These are phyloP conservation scores for Lasiodiplodia citricola DNA, from an alignment of 2,329 filamentous ascomycete species.

Conservation along the genomic window DNA sequence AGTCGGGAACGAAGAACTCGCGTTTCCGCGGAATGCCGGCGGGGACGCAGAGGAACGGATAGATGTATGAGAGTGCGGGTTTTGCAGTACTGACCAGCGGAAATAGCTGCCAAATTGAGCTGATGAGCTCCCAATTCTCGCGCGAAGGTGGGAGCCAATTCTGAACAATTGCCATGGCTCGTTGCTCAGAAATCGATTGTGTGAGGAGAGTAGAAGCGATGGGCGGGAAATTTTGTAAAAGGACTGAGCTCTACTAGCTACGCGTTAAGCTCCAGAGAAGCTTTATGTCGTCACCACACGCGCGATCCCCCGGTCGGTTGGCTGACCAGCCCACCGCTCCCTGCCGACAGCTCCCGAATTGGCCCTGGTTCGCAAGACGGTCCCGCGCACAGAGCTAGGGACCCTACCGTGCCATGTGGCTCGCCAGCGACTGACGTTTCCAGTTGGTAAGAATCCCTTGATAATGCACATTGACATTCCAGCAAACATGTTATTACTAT, in stretches of 20 bases:
- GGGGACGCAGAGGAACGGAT: not conserved
- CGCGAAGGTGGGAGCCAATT: constrained; percentile 55
- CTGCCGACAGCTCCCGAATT: not conserved
- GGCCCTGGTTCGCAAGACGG: not conserved
- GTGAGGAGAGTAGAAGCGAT: not conserved
- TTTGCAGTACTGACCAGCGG: constrained; percentile 48
- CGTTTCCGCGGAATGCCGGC: not conserved
- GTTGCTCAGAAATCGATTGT: not conserved
- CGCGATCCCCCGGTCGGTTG: not conserved
- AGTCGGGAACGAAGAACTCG: not conserved
- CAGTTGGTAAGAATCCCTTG: not conserved
- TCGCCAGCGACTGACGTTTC: not conserved
- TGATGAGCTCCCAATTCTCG: constrained; percentile 56
- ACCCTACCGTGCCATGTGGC: not conserved
- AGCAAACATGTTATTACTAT: constrained; percentile 15
- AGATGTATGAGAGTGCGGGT: not conserved
- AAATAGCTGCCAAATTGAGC: constrained; percentile 55
- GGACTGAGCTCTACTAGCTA: not conserved
- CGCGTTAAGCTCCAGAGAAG: constrained; percentile 1
- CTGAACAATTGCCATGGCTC: constrained; percentile 49
- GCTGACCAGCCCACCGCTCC: not conserved
- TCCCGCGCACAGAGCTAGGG: not conserved
- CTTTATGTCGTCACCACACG: constrained; percentile 11
- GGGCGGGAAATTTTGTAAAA: not conserved
- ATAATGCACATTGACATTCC: not conserved